Percentiles rank a stretch among this genome's conserved stretches.
These are phyloP conservation scores for Seminavis robusta DNA, from an alignment of 108 stramenopile species.

Conservation along the genomic window DNA sequence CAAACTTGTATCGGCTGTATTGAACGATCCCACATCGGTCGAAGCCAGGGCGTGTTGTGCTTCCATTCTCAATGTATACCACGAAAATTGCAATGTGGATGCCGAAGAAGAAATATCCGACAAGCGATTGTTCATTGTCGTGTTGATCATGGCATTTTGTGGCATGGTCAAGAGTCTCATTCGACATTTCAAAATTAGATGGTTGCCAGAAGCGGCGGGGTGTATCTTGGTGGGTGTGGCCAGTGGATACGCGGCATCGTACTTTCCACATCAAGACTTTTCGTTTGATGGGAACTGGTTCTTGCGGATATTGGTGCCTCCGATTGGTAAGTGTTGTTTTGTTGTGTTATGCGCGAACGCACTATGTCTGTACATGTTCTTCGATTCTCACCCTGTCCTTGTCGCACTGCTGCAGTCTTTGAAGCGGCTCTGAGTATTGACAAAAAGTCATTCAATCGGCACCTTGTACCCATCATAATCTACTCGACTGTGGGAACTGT, in stretches of 20 bases:
- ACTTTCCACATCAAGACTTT: slow-evolving; percentile 73
- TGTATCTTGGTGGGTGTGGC: slow-evolving; percentile 83
- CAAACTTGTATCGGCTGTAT: slow-evolving; percentile 50
- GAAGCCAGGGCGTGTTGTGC: slow-evolving; percentile 84
- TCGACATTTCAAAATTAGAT: slow-evolving; percentile 76
- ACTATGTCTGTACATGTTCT: neutral
- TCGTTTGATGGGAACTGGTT: slow-evolving; percentile 87
- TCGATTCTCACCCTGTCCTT: neutral
- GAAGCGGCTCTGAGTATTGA: slow-evolving; percentile 85
- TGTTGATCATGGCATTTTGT: slow-evolving; percentile 80
- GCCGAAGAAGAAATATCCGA: slow-evolving; percentile 78
- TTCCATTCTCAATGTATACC: slow-evolving; percentile 80
- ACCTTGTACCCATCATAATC: slow-evolving; percentile 73
- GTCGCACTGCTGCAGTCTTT: slow-evolving; percentile 39
- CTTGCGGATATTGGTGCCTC: slow-evolving; percentile 84
- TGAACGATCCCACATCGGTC: slow-evolving; percentile 69
- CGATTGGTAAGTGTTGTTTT: no score
- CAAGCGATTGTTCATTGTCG: slow-evolving; percentile 64
- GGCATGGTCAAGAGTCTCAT: slow-evolving; percentile 86
- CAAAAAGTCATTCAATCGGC: slow-evolving; percentile 70
- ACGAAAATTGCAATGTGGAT: slow-evolving; percentile 81
- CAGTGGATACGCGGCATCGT: slow-evolving; percentile 62
- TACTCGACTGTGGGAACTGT: slow-evolving; percentile 82
- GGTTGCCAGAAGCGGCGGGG: slow-evolving; percentile 82
- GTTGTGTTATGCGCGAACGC: neutral